Conservation (phyloP, 1,139 yeast genomes). For the Yamadazyma sp. region DNA sequence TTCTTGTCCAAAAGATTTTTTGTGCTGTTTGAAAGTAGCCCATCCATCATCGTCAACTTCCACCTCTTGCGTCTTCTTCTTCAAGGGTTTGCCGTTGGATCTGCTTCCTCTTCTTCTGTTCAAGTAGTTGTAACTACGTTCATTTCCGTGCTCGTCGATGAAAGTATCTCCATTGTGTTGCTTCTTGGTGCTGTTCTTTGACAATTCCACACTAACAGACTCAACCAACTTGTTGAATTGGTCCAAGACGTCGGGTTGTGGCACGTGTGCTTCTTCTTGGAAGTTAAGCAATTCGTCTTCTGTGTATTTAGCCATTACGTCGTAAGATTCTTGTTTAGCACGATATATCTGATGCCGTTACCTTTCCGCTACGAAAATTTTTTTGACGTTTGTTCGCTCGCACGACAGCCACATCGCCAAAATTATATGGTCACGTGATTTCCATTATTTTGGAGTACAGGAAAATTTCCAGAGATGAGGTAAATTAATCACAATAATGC, state of each 20-base stretch:
- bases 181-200: conserved; percentile 30
- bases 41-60: conserved; percentile 76
- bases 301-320: conserved; percentile 51
- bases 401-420: too few species aligned
- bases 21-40: conserved; percentile 61
- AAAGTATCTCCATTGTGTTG: conserved; percentile 49
- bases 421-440: too few species aligned
- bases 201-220: conserved; percentile 44
- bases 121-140: conserved; percentile 49
- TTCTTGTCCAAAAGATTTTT: conserved; percentile 49
- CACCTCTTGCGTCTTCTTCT: conserved; percentile 56
- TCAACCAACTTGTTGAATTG: conserved; percentile 68
- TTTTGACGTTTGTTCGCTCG: conserved; percentile 1
- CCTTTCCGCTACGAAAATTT: conserved; percentile 5
- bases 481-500: conserved; percentile 48
- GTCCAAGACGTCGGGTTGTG: conserved; percentile 61
- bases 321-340: neutral
- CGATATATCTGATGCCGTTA: neutral
- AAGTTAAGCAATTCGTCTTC: conserved; percentile 65
- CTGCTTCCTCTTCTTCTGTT: conserved; percentile 64
- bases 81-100: conserved; percentile 48
- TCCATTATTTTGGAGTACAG: too few species aligned
- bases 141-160: conserved; percentile 49
- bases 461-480: conserved; percentile 12
- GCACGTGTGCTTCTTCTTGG: conserved; percentile 56